phyloP scores from a whole-genome alignment of 495 filamentous ascomycete species.

The Schizothecium vesticola region DNA sequence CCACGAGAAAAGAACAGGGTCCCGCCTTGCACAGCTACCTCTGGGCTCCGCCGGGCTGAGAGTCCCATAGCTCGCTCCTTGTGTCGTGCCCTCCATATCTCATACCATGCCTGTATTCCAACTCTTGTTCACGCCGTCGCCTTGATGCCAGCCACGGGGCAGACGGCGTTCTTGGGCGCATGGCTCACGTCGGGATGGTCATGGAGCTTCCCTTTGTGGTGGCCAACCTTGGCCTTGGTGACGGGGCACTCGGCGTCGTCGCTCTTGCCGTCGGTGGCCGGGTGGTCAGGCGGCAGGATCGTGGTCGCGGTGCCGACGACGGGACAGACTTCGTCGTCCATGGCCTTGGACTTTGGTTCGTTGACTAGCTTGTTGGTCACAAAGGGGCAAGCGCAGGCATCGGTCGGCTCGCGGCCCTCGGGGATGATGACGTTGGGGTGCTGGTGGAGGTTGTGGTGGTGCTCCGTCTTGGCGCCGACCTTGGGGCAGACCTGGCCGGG shows the following conservation, averaged over 20 bases:
- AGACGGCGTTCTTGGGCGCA: slow-evolving; percentile 30
- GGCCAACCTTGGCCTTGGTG: slow-evolving; percentile 43
- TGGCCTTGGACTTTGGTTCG: slow-evolving; percentile 38
- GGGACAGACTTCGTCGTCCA: slow-evolving; percentile 45
- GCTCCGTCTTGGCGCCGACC: slow-evolving; percentile 43
- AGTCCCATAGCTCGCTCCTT: neutral
- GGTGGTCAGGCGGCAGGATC: slow-evolving; percentile 43
- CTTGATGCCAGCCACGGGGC: slow-evolving; percentile 36
- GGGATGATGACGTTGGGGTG: slow-evolving; percentile 36
- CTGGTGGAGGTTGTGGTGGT: slow-evolving; percentile 40
- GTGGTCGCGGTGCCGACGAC: slow-evolving; percentile 44
- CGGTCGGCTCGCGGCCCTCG: slow-evolving; percentile 23
- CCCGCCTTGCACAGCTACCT: neutral
- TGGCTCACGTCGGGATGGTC: slow-evolving; percentile 33
- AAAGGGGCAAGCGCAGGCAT: slow-evolving; percentile 43
- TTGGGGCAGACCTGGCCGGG: slow-evolving; percentile 40
- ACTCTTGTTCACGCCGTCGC: slow-evolving; percentile 1
- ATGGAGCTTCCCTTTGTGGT: slow-evolving; percentile 41
- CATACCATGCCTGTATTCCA: neutral
- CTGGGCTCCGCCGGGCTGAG: neutral
- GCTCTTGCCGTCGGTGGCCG: slow-evolving; percentile 32
- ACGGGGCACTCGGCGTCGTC: slow-evolving; percentile 46
- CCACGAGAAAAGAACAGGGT: neutral
- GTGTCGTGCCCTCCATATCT: neutral
- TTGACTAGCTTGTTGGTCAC: slow-evolving; percentile 32